Percentiles rank a stretch among this genome's conserved stretches.
These are phyloP conservation scores for Cordyceps militaris DNA, from an alignment of 2,329 filamentous ascomycete species.

Conservation along the genomic window DNA sequence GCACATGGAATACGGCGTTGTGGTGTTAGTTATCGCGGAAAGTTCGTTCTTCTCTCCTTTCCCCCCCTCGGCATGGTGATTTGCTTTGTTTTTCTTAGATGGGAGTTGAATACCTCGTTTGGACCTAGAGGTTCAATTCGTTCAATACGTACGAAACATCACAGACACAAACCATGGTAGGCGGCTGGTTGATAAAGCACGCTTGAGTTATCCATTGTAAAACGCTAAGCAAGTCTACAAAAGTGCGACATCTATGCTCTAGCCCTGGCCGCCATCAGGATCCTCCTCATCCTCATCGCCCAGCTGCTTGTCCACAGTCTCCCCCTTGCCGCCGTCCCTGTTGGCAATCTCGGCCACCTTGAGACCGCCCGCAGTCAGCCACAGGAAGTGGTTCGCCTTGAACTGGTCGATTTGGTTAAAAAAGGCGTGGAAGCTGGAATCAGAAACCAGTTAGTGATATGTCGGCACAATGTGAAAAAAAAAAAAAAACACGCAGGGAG, in stretches of 20 bases:
- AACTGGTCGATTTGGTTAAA: constrained; percentile 76
- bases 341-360: constrained; percentile 44
- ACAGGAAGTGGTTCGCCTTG: constrained; percentile 64
- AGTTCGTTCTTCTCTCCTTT: not conserved
- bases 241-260: constrained; percentile 9
- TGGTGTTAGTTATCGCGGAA: not conserved
- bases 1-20: not conserved
- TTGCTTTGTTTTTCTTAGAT: not conserved
- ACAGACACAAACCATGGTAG: not conserved
- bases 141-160: not conserved
- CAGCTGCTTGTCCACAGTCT: constrained; percentile 39
- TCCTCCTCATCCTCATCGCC: constrained; percentile 48
- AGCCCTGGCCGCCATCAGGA: constrained; percentile 40
- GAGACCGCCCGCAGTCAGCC: constrained; percentile 64
- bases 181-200: not conserved
- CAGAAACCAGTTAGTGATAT: not conserved
- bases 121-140: not conserved
- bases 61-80: too few species aligned
- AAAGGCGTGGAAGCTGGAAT: constrained; percentile 63
- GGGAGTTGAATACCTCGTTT: not conserved
- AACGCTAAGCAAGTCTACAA: constrained; percentile 1
- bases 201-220: not conserved
- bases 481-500: not conserved
- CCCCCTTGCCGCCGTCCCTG: constrained; percentile 31
- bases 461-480: not conserved